Evolutionary conservation across 257 asterid genomes (phyloP), one percentile per base, ranked within the genome.

Genomic region (Primulina tabacum): DNA sequence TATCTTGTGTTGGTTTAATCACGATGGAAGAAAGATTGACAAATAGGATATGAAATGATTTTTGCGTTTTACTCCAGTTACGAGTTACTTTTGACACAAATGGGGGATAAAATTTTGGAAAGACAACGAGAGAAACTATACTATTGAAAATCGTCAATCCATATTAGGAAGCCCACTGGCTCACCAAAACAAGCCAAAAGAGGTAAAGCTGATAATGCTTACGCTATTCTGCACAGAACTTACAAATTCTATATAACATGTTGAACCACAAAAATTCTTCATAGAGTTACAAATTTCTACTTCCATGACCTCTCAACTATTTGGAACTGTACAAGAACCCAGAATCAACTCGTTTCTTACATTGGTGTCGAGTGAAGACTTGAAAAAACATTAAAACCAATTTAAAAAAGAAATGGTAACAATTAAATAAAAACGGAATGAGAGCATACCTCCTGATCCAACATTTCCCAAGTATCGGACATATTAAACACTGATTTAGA

Each of bases 381-480:
- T 40, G 16, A 24, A 30, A 70, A 30, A 29, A 43, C 24, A 68
- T 7, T 1, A 12, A 29, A 69, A 56, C 18, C 21, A 37, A 62
- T 32, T 50, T 60, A 64, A 64, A 37, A 37, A 33, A 28, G 60
- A 66, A 32, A 32, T 30, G 24, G 32, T 16, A 53, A 57, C 43
- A 57, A 62, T 61, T 37, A 69, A 71, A 69, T 30, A 56, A 70
- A 63, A 71, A 24, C 71, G 18, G 47, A 67, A 71, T 43, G 18
- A 65, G 32, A 67, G 52, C 72, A 66, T 88, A 90, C 97, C 92
- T 92, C 96, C 77, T 63, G 81, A 62, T 92, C 95, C 77, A 88
- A 69, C 79, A 80, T 82, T 81, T 80, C 85, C 98, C 98, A 92
- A 47, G 66, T 64, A 35, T 38, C 29, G 20, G 92, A 72, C 97